Conservation (phyloP, 441 rosid species). For the Brassica balearica region DNA sequence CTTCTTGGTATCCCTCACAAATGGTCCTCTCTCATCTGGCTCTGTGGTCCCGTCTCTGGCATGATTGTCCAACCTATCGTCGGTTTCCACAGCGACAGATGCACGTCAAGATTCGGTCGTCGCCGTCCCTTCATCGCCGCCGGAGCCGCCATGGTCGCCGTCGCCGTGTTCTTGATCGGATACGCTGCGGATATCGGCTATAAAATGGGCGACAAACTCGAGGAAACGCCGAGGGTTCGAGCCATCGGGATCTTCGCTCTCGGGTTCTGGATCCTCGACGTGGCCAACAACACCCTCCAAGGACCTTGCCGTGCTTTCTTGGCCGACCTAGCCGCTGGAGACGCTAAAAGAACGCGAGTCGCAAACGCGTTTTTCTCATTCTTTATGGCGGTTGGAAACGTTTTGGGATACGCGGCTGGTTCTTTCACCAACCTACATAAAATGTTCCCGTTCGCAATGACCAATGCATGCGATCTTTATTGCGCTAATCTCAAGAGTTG, state of each 20-base stretch:
- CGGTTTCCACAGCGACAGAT: slow-evolving; percentile 78
- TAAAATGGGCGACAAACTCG: slow-evolving; percentile 56
- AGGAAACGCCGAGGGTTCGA: slow-evolving; percentile 47
- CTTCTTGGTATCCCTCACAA: slow-evolving; percentile 82
- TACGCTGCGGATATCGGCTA: slow-evolving; percentile 80
- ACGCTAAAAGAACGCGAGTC: slow-evolving; percentile 55
- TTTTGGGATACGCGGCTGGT: slow-evolving; percentile 82
- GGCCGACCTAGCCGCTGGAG: slow-evolving; percentile 69
- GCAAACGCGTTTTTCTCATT: slow-evolving; percentile 72
- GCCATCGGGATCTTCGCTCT: slow-evolving; percentile 73
- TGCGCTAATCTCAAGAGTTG: slow-evolving; percentile 85
- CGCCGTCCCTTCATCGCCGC: slow-evolving; percentile 85
- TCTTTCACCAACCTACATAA: slow-evolving; percentile 55
- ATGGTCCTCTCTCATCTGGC: slow-evolving; percentile 90
- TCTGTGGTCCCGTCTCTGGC: slow-evolving; percentile 93
- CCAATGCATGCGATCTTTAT: slow-evolving; percentile 74
- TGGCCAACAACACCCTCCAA: slow-evolving; percentile 86
- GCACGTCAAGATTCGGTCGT: slow-evolving; percentile 79
- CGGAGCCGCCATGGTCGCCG: slow-evolving; percentile 61
- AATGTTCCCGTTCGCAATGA: slow-evolving; percentile 63
- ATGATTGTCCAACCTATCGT: slow-evolving; percentile 86
- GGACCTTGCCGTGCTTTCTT: slow-evolving; percentile 90
- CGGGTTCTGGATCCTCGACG: slow-evolving; percentile 95
- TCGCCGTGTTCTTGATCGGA: slow-evolving; percentile 83
- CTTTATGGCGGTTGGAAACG: slow-evolving; percentile 93